Evolutionary conservation across 257 asterid species (phyloP), one percentile per base, ranked within the genome.

Genomic region (Salvia splendens): DNA sequence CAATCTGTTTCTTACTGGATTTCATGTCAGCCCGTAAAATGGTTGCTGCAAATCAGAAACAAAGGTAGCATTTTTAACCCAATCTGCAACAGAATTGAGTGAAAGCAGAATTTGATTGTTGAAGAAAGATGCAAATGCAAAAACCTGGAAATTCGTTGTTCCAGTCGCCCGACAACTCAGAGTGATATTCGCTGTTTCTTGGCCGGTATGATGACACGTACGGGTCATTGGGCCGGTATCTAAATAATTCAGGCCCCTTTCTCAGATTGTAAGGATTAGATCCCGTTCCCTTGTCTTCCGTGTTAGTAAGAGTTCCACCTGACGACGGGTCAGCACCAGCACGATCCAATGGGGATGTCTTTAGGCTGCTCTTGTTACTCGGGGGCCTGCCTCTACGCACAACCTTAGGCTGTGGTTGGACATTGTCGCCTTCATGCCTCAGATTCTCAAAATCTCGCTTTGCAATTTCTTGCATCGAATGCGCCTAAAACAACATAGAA

Each of bases 331-430:
- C 95, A 8, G 69, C 72, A 75, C 71, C 84, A 48, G 68, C 84
- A 72, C 84, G 82, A 17, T 81, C 91, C 24, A 59, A 70, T 38
- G 89, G 94, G 43, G 94, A 79, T 3, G 80, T 72, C 75, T 88
- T 88, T 70, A 75, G 70, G 81, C 77, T 88, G 81, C 77, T 88
- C 77, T 88, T 94, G 76, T 68, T 91, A 73, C 77, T 76, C 4
- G 99, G 99, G 14, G 99, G 99, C 72, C 99, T 81, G 71, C 99
- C 99, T 79, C 99, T 84, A 45, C 99, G 82, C 40, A 94, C 97
- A 16, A 94, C 83, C 82, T 88, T 94, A 2, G 96, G 97, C 73
- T 85, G 96, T 57, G 95, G 98, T 64, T 80, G 95, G 61, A 96
- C 99, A 70, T 90, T 73, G 66, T 84, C 95, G 42, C 97, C 99